Evolutionary conservation across 108 stramenopile genomes (phyloP), one percentile per base, ranked within the genome.

Genomic region (Cyclotella kingstonii): DNA sequence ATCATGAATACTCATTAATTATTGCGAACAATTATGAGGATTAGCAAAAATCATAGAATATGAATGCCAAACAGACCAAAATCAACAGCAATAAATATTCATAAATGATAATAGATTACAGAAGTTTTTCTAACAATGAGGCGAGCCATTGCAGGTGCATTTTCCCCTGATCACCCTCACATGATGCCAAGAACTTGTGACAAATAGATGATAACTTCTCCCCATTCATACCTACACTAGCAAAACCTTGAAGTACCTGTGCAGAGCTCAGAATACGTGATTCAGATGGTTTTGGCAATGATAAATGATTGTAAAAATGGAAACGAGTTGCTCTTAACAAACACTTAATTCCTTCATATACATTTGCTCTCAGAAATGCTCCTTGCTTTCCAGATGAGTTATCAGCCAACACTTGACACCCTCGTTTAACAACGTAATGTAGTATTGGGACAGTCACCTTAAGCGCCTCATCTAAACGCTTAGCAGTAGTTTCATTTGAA

Each of bases 401-500:
- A 18, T 45, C 35, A 19, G 70, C 31, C n/a, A 87, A 46, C 0
- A 84, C 30, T 21, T 55, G 60, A 35, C 76, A 79, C 4, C 66
- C 83, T 42, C 81, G 76, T 30, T 72, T 70, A 15, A 69, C 56
- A 21, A 73, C 63, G 52, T 80, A 84, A 6, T 67, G 56, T 10
- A 87, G 29, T 10, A 75, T 33, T 41, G 75, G 60, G 0, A 56
- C 75, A 17, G 53, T 22, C 11, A 47, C 22, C 39, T 70, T 73
- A 34, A 65, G 12, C 18, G 61, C 55, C 18, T 76, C 63, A 11
- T 54, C 74, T 45, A 63, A 63, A 17, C 65, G 67, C 1, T 47
- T 33, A 14, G 52, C 57, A 4, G 57, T 71, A 45, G 42, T 25
- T 56, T 79, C 74, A 22, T 25, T 41, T 35, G 46, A 41, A 30